These are phyloP conservation scores for Calycina herbarum DNA, from an alignment of 2,329 filamentous ascomycete species.

Conservation along the genomic window DNA sequence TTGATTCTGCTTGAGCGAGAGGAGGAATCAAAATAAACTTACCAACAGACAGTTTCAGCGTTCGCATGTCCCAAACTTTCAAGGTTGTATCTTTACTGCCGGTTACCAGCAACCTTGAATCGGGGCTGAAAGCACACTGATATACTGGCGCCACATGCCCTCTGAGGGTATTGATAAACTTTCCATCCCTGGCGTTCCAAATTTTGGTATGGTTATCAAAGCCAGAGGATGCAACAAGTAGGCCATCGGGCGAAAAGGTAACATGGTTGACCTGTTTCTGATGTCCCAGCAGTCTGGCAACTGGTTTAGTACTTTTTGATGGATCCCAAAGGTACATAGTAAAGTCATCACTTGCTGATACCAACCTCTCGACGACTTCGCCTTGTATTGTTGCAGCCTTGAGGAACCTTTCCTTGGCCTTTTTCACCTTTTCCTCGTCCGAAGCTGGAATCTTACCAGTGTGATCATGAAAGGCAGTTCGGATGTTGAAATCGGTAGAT, in stretches of 20 bases:
- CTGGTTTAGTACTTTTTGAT: conserved; percentile 72
- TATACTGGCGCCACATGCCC: conserved; percentile 93
- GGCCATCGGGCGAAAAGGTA: conserved; percentile 86
- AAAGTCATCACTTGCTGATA: conserved; percentile 92
- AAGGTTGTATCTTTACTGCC: conserved; percentile 69
- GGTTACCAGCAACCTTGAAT: conserved; percentile 85
- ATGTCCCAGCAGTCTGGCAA: conserved; percentile 88
- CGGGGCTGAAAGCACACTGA: conserved; percentile 87
- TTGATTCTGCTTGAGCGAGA: not conserved
- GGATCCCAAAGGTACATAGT: conserved; percentile 97
- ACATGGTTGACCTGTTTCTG: conserved; percentile 98
- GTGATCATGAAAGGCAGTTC: conserved; percentile 87
- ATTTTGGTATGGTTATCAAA: conserved; percentile 96
- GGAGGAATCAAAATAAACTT: conserved; percentile 16
- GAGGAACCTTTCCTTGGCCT: conserved; percentile 80
- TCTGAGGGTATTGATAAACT: conserved; percentile 82
- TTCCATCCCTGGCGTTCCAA: conserved; percentile 75
- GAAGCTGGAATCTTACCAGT: conserved; percentile 67
- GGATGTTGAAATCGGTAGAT: conserved; percentile 85
- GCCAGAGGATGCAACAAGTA: conserved; percentile 80
- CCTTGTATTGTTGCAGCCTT: conserved; percentile 78
- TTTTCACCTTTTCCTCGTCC: conserved; percentile 68
- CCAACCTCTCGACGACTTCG: conserved; percentile 77
- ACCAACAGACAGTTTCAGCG: conserved; percentile 69
- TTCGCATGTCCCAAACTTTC: conserved; percentile 85